Evolutionary conservation across 176 grass and related monocot genomes (phyloP).

Genomic region (Cenchrus americanus): DNA sequence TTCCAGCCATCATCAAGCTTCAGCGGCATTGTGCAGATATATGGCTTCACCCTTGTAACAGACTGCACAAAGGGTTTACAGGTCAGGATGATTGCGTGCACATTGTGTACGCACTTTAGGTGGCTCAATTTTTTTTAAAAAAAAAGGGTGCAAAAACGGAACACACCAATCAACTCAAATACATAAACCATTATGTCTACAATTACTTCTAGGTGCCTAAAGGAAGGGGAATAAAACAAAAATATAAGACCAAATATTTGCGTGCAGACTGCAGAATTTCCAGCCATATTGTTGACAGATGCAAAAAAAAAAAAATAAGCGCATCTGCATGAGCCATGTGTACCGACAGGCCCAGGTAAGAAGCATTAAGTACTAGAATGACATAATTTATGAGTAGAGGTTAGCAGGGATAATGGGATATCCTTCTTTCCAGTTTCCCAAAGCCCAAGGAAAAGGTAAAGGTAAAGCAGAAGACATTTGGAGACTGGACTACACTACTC

Average conservation of each 20-base stretch:
- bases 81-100: background rate
- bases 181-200: background rate
- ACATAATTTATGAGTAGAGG: background rate
- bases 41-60: conserved; percentile 86
- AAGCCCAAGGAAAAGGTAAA: background rate
- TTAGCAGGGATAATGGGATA: background rate
- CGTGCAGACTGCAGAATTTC: background rate
- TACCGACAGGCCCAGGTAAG: background rate
- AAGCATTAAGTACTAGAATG: background rate
- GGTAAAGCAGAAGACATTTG: background rate
- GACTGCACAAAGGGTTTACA: conserved; percentile 44
- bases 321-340: background rate
- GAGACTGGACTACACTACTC: background rate
- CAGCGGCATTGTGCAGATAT: conserved; percentile 91
- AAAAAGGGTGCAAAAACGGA: background rate
- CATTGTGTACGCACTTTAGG: background rate
- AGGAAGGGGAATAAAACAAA: background rate
- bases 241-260: conserved; percentile 7
- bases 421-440: background rate
- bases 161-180: background rate
- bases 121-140: background rate
- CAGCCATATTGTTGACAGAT: background rate
- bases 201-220: background rate
- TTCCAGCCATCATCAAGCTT: conserved; percentile 91
- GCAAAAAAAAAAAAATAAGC: background rate